Evolutionary conservation across 2,329 filamentous ascomycete species (phyloP).

Genomic region (Periglandula ipomoeae): DNA sequence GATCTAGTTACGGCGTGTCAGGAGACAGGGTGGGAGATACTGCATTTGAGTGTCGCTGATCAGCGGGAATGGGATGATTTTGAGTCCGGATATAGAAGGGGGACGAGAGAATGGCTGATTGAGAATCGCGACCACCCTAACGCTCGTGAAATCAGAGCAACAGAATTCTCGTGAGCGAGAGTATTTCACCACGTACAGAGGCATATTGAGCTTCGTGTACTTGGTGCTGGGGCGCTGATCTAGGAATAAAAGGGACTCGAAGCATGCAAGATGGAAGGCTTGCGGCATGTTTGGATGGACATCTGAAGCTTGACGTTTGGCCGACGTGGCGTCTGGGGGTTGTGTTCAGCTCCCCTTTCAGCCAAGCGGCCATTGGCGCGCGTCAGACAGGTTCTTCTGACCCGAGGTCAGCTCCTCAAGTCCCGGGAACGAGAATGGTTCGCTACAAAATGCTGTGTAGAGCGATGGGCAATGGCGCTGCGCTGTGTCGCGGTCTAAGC

Average conservation of each 20-base stretch:
- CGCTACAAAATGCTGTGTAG: too few species aligned
- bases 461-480: too few species aligned
- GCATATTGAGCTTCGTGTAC: slow-evolving; percentile 8
- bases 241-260: not conserved
- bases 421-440: too few species aligned
- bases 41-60: slow-evolving; percentile 9
- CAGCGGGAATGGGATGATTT: slow-evolving; percentile 12
- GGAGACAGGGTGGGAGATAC: slow-evolving; percentile 9
- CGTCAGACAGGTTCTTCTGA: too few species aligned
- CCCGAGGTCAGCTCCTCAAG: too few species aligned
- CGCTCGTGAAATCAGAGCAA: not conserved
- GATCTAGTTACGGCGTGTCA: slow-evolving; percentile 5
- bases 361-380: too few species aligned
- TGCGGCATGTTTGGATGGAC: too few species aligned
- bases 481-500: too few species aligned
- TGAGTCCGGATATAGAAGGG: slow-evolving; percentile 8
- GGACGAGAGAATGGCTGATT: slow-evolving; percentile 8
- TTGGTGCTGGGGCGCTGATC: slow-evolving; percentile 8
- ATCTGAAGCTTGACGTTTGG: too few species aligned
- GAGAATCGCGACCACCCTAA: not conserved
- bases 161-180: slow-evolving; percentile 5
- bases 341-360: too few species aligned
- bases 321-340: too few species aligned
- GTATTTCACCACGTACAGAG: slow-evolving; percentile 1
- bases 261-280: too few species aligned